Percentiles rank a stretch among this genome's conserved stretches.
Conservation (phyloP, 2,329 filamentous ascomycete species). For the Endocalyx cinctus region DNA sequence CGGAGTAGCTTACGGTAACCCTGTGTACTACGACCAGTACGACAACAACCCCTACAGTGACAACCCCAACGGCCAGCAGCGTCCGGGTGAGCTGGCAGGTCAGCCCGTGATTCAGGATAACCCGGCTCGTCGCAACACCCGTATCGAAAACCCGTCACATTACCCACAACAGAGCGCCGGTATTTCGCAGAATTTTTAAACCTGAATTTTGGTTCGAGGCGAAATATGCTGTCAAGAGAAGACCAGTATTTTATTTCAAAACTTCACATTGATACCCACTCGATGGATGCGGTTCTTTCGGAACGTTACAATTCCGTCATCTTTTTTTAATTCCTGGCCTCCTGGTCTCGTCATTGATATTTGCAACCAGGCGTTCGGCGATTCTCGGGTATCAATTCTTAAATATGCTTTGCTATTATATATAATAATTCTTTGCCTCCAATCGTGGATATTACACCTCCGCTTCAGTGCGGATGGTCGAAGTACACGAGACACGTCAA, state of each 20-base stretch:
- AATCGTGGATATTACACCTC: neutral
- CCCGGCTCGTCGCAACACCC: slow-evolving; percentile 83
- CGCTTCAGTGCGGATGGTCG: no score
- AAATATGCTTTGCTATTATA: neutral
- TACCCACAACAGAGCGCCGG: slow-evolving; percentile 91
- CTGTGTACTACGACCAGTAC: slow-evolving; percentile 56
- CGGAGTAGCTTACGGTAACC: slow-evolving; percentile 42
- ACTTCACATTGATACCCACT: no score
- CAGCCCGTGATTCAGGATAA: slow-evolving; percentile 92
- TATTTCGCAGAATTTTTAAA: slow-evolving; percentile 95
- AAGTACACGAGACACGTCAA: no score
- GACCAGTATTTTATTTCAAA: no score
- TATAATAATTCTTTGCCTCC: neutral
- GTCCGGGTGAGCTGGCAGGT: slow-evolving; percentile 40
- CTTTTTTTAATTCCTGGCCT: no score
- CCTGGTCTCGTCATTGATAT: no score
- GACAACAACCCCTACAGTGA: slow-evolving; percentile 53
- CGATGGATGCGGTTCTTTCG: no score
- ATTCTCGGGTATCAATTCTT: neutral
- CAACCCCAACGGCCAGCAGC: slow-evolving; percentile 32
- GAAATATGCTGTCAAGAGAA: no score
- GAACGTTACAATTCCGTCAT: no score
- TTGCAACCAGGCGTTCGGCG: neutral
- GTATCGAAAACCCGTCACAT: slow-evolving; percentile 86
- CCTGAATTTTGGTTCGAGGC: no score